A percentile compares a stretch with the other conserved stretches of the same genome.
Conservation (phyloP, 208 protist genomes). For the Leishmania martiniquensis region DNA sequence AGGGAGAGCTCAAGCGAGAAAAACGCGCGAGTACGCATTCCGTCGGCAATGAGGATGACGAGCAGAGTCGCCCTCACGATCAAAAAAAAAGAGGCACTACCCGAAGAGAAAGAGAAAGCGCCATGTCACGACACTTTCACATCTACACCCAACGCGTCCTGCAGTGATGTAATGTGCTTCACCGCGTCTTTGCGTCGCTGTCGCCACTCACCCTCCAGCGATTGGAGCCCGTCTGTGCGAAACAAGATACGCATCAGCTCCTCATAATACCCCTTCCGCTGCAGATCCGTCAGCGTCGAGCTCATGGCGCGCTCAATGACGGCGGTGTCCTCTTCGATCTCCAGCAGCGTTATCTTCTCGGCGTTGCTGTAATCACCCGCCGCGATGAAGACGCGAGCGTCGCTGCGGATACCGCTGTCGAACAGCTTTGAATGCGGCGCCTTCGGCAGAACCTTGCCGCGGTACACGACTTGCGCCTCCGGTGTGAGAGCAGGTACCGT, state of each 20-base stretch:
- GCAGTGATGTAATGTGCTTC: conserved; percentile 53
- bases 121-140: conserved; percentile 7
- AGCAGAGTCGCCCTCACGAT: neutral
- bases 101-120: neutral
- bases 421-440: conserved; percentile 46
- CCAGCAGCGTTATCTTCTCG: conserved; percentile 59
- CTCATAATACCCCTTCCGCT: conserved; percentile 81
- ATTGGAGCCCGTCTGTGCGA: conserved; percentile 64
- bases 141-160: conserved; percentile 60
- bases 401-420: conserved; percentile 50
- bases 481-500: conserved; percentile 31
- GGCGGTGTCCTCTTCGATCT: conserved; percentile 60
- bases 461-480: conserved; percentile 55
- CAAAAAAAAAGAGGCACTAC: neutral
- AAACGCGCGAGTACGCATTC: neutral
- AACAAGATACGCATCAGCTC: conserved; percentile 87
- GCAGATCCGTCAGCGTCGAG: conserved; percentile 28
- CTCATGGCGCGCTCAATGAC: conserved; percentile 39
- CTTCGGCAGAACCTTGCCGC: conserved; percentile 55
- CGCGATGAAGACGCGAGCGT: conserved; percentile 63
- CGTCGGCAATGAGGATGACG: neutral
- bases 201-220: conserved; percentile 67
- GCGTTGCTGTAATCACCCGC: conserved; percentile 49
- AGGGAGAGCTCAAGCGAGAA: neutral
- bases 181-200: conserved; percentile 63